A percentile compares a stretch with the other conserved stretches of the same genome.
phyloP scores from a whole-genome alignment of 495 filamentous ascomycete species.

The Peziza echinospora region DNA sequence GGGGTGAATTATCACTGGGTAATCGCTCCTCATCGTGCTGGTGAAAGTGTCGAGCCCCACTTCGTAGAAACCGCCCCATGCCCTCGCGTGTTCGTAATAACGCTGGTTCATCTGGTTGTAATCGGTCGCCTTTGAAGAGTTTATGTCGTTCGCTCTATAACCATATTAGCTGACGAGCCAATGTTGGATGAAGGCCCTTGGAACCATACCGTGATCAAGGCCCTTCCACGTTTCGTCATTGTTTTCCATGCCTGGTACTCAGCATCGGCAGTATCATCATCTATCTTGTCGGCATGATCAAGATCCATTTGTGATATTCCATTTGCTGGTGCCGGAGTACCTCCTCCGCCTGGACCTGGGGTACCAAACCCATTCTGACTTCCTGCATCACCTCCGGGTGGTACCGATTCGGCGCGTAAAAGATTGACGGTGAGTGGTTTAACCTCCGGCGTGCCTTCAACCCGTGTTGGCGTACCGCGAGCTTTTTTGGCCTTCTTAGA shows the following conservation, averaged over 20 bases:
- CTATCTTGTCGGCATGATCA: slow-evolving; percentile 28
- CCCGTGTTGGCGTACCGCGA: slow-evolving; percentile 45
- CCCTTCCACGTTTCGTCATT: slow-evolving; percentile 82
- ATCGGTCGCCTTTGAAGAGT: slow-evolving; percentile 59
- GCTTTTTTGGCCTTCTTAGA: slow-evolving; percentile 64
- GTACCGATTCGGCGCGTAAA: slow-evolving; percentile 41
- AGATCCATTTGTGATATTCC: slow-evolving; percentile 22
- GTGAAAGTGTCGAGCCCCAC: slow-evolving; percentile 7
- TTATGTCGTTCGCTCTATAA: slow-evolving; percentile 42
- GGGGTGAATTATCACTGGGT: slow-evolving; percentile 22
- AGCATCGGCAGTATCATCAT: slow-evolving; percentile 38
- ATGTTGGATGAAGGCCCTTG: neutral
- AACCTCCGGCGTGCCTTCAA: slow-evolving; percentile 55
- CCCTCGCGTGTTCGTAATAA: slow-evolving; percentile 52
- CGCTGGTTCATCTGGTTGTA: slow-evolving; percentile 75
- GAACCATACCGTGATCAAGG: slow-evolving; percentile 49
- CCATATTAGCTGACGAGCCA: slow-evolving; percentile 5
- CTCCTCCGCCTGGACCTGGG: slow-evolving; percentile 55
- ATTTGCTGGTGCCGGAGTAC: slow-evolving; percentile 21
- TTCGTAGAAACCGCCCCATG: slow-evolving; percentile 28
- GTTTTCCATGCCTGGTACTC: slow-evolving; percentile 98
- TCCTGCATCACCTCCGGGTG: slow-evolving; percentile 22
- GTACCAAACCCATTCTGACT: slow-evolving; percentile 70
- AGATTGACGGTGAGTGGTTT: slow-evolving; percentile 30
- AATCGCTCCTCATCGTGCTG: neutral